phyloP scores from a whole-genome alignment of 192 early-diverging fungal species.

The Dispira parvispora region DNA sequence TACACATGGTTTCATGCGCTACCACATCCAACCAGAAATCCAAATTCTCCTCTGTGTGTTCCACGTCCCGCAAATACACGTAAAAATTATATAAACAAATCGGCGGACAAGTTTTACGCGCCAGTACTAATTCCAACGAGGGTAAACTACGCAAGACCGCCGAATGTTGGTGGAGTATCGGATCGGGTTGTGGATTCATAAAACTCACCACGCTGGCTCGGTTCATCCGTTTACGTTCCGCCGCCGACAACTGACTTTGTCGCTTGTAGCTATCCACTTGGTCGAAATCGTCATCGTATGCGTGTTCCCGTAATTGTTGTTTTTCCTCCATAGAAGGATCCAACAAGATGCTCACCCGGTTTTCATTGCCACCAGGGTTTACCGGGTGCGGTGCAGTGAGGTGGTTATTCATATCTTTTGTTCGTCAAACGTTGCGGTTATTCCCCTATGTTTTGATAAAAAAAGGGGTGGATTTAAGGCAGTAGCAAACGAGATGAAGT shows the following conservation, averaged over 20 bases:
- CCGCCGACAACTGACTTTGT: not conserved
- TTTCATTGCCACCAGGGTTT: too few species aligned
- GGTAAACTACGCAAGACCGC: constrained; percentile 30
- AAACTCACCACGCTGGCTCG: constrained; percentile 4
- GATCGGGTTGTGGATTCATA: constrained; percentile 5
- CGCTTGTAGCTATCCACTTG: not conserved
- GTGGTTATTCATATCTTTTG: too few species aligned
- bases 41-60: constrained; percentile 43
- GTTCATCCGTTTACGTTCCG: not conserved
- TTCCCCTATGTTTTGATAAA: too few species aligned
- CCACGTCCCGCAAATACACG: constrained; percentile 49
- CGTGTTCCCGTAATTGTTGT: not conserved
- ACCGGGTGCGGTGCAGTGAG: too few species aligned
- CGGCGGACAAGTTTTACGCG: constrained; percentile 45
- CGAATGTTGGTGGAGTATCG: constrained; percentile 1
- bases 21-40: constrained; percentile 63
- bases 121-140: constrained; percentile 48
- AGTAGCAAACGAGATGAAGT: too few species aligned
- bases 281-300: not conserved
- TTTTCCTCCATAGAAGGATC: constrained; percentile 4
- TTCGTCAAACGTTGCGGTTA: too few species aligned
- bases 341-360: not conserved
- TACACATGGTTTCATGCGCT: constrained; percentile 53
- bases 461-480: too few species aligned
- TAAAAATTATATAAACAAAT: constrained; percentile 68